Base-by-base conservation (phyloP, 2,329 filamentous ascomycete genomes). In the Cryoendolithus antarcticus region DNA sequence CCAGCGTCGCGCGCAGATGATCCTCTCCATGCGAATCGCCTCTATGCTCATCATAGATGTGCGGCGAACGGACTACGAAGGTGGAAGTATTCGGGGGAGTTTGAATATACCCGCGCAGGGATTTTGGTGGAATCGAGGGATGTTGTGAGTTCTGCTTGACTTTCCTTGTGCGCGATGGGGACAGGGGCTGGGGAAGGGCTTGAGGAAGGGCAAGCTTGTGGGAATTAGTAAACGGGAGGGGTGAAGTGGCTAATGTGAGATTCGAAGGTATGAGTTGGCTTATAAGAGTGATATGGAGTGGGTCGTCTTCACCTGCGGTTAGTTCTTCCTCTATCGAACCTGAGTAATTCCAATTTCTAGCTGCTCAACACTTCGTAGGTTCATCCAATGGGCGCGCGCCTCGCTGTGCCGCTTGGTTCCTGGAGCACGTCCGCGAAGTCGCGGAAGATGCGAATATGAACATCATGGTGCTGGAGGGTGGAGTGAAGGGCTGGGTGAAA, bases 251-350 rank as follows among this genome's bases (percentile, higher is more conserved):
- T 27, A 27, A 27, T 12, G 8, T 37, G 27, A 9, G 11, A 5
- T 15, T 29, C 8, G n/a, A 13, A 47, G 45, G 9, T 64, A 64
- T 30, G 56, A 64, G 39, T 44, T 69, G 27, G 64, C 61, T 37
- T 64, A 62, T 44, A 57, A 65, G 37, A 60, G 63, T 6, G 63
- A 63, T 30, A 57, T 68, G 10, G 62, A 61, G 40, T 59, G 60
- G 50, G 63, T 69, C 1, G 63, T 65, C 4, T 68, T 69, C 47
- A 66, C 65, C 19, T 67, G 65, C 47, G 63, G 62, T 53, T 8
- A 27, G 24, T 21, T 21, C 19, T 21, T 21, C 19, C 19, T 21
- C 19, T 21, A 21, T 21, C 19, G 3, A 21, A 21, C 6, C 19
- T 21, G 3, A 21, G 19, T 21, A 21, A 21, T 21, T 21, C 19